phyloP scores from a whole-genome alignment of 805 yeast genomes.

The Saccharomycopsis malanga region DNA sequence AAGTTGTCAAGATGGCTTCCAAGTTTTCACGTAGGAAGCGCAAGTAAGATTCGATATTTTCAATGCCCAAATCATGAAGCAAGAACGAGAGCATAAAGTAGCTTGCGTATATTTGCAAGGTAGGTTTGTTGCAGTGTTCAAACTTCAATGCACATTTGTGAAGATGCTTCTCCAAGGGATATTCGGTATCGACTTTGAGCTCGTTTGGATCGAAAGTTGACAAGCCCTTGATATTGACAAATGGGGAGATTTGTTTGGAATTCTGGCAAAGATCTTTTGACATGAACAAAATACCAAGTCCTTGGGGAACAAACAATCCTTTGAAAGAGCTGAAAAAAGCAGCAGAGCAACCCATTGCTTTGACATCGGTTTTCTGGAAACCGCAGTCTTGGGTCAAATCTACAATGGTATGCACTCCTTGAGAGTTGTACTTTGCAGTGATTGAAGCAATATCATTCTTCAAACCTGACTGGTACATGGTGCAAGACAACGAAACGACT shows the following conservation, averaged over 20 bases:
- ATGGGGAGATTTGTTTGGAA: constrained; percentile 10
- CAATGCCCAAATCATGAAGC: constrained; percentile 5
- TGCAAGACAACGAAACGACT: constrained; percentile 11
- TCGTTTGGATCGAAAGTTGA: constrained; percentile 12
- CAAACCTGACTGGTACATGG: constrained; percentile 21
- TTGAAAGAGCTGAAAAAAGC: constrained; percentile 20
- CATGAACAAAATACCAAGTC: constrained; percentile 19
- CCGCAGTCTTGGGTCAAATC: constrained; percentile 22
- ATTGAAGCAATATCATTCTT: constrained; percentile 17
- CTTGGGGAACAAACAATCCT: constrained; percentile 20
- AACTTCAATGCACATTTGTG: constrained; percentile 10
- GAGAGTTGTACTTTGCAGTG: constrained; percentile 9
- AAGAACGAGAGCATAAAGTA: constrained; percentile 13
- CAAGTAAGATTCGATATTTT: constrained; percentile 11
- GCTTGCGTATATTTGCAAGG: constrained; percentile 19
- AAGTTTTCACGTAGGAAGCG: constrained; percentile 5
- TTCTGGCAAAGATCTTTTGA: constrained; percentile 7
- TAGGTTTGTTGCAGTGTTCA: constrained; percentile 20
- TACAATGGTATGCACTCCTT: constrained; percentile 16
- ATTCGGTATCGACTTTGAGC: constrained; percentile 3
- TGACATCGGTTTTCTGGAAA: constrained; percentile 10
- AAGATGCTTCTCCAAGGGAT: constrained; percentile 7
- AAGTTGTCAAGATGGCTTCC: constrained; percentile 6
- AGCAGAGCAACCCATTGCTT: constrained; percentile 11
- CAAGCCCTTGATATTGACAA: constrained; percentile 18